Percentiles rank a stretch among this genome's conserved stretches.
Conservation (phyloP, 768 basidiomycete genomes). For the Termitomyces eurrhizus region DNA sequence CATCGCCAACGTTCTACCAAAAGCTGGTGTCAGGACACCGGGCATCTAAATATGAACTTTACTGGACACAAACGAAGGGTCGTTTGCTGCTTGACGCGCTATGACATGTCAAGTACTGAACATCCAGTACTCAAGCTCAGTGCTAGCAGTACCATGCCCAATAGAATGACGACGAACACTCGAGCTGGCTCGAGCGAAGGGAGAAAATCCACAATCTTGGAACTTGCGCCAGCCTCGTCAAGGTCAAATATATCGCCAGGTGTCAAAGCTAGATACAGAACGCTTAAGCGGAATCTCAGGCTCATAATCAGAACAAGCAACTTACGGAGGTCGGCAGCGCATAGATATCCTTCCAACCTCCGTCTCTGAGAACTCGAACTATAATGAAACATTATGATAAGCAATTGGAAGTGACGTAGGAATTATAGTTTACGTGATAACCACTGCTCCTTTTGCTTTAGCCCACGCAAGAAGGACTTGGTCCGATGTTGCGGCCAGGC, state of each 20-base stretch:
- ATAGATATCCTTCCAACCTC: slow-evolving; percentile 65
- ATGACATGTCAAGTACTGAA: neutral
- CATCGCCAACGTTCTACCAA: neutral
- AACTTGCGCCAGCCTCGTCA: slow-evolving; percentile 49
- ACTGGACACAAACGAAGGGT: neutral
- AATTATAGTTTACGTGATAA: slow-evolving; percentile 51
- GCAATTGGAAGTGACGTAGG: neutral
- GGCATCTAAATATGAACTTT: neutral
- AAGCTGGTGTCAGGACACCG: neutral
- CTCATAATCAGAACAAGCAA: neutral
- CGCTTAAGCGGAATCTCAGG: neutral
- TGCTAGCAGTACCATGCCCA: neutral
- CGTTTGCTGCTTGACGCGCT: neutral
- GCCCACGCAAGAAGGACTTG: slow-evolving; percentile 74
- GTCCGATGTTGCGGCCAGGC: slow-evolving; percentile 49
- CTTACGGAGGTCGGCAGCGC: slow-evolving; percentile 36
- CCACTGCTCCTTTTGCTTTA: slow-evolving; percentile 57
- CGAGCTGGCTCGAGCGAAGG: neutral
- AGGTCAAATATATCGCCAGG: slow-evolving; percentile 48
- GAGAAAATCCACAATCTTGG: neutral
- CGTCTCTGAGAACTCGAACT: slow-evolving; percentile 58
- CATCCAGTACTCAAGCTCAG: neutral
- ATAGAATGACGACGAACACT: neutral
- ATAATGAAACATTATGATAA: slow-evolving; percentile 16
- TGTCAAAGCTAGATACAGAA: slow-evolving; percentile 37